Percentiles rank a stretch among this genome's conserved stretches.
Evolutionary conservation across 257 asterid genomes (phyloP).

Genomic region (Ehretia macrophylla): DNA sequence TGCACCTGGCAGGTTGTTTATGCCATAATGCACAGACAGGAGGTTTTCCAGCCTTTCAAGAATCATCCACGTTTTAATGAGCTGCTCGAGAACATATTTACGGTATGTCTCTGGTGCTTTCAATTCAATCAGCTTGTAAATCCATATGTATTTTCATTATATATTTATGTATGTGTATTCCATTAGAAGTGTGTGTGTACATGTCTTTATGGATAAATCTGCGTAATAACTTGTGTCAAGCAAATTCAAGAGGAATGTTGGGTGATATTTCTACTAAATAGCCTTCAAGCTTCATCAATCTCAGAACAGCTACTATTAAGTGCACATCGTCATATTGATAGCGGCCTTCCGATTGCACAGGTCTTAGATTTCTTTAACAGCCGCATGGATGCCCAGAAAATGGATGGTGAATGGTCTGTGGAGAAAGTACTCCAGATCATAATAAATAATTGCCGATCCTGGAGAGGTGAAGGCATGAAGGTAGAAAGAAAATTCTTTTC

Average conservation of each 20-base stretch:
- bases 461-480: slow-evolving; percentile 99
- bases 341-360: slow-evolving; percentile 25
- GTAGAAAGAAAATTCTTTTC: slow-evolving; percentile 31
- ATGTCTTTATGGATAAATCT: no score
- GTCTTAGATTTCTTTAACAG: slow-evolving; percentile 86
- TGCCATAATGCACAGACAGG: slow-evolving; percentile 95
- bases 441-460: slow-evolving; percentile 66
- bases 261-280: background rate
- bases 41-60: slow-evolving; percentile 86
- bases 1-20: slow-evolving; percentile 72
- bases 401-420: slow-evolving; percentile 88
- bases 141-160: background rate
- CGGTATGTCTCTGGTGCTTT: slow-evolving; percentile 36
- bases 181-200: no score
- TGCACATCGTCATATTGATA: background rate
- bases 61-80: slow-evolving; percentile 89
- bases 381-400: slow-evolving; percentile 71
- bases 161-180: no score
- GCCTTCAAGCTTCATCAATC: background rate
- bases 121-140: background rate
- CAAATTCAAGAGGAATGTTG: background rate
- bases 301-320: background rate
- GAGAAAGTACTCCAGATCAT: slow-evolving; percentile 88
- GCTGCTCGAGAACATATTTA: slow-evolving; percentile 82
- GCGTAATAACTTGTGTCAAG: no score